Percentiles rank a stretch among this genome's conserved stretches.
phyloP scores from a whole-genome alignment of 2,329 filamentous ascomycete species.

The Rosellinia necatrix region DNA sequence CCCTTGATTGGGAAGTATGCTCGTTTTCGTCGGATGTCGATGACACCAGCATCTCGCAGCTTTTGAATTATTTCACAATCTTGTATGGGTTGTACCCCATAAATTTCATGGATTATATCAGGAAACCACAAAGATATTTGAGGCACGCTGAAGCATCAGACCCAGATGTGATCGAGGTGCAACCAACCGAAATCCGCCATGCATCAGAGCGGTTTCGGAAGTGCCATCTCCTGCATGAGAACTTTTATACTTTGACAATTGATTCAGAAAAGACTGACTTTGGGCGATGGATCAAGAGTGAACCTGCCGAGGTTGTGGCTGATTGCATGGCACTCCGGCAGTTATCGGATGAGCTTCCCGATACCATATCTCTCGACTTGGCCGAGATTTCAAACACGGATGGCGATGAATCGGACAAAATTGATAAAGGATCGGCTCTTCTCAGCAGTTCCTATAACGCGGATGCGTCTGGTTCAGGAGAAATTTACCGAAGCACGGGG shows the following conservation, averaged over 20 bases:
- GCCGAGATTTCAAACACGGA: conserved; percentile 30
- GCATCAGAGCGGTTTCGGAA: conserved; percentile 76
- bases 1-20: conserved; percentile 66
- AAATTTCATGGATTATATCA: conserved; percentile 85
- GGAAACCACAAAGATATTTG: conserved; percentile 79
- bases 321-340: conserved; percentile 75
- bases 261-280: conserved; percentile 80
- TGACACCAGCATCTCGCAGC: conserved; percentile 65
- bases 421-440: conserved; percentile 46
- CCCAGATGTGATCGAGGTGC: conserved; percentile 75
- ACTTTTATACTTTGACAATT: conserved; percentile 78
- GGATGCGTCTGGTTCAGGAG: conserved; percentile 36
- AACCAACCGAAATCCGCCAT: conserved; percentile 76
- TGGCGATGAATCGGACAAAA: conserved; percentile 41
- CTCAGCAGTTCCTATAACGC: conserved; percentile 44
- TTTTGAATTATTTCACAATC: conserved; percentile 78
- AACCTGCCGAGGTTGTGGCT: conserved; percentile 78
- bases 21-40: conserved; percentile 65
- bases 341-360: conserved; percentile 32
- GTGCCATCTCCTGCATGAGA: conserved; percentile 78
- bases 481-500: conserved; percentile 59
- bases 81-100: conserved; percentile 83
- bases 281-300: conserved; percentile 78
- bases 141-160: conserved; percentile 72
- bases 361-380: conserved; percentile 29